Percentiles rank a stretch among this genome's conserved stretches.
Conservation (phyloP, 75 land plant genomes). For the Ceratopteris richardii region DNA sequence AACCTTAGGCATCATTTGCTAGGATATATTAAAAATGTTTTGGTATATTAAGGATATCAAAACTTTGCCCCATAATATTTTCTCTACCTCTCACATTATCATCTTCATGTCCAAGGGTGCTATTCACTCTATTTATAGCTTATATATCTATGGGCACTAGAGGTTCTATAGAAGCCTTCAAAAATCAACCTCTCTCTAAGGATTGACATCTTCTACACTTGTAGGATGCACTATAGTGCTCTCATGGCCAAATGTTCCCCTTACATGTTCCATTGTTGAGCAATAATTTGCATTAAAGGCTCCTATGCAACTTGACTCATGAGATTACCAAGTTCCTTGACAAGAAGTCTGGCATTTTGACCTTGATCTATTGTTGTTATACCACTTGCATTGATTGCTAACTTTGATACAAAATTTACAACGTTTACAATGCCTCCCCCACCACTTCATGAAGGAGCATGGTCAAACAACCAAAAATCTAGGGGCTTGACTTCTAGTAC, state of each 20-base stretch:
- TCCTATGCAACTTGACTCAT: conserved; percentile 55
- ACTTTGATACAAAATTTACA: conserved; percentile 34
- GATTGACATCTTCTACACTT: conserved; percentile 45
- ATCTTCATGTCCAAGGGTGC: not conserved
- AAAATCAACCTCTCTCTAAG: conserved; percentile 53
- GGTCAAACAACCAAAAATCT: not conserved
- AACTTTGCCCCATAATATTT: not conserved
- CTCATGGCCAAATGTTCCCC: conserved; percentile 22
- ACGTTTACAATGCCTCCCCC: conserved; percentile 20
- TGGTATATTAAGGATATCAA: not conserved
- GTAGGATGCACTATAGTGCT: not conserved
- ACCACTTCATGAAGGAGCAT: conserved; percentile 1
- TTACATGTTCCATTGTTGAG: conserved; percentile 57
- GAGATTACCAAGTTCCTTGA: conserved; percentile 40
- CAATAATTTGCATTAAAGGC: conserved; percentile 45
- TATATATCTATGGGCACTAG: conserved; percentile 81
- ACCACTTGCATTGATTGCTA: not conserved
- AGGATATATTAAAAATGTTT: conserved; percentile 61
- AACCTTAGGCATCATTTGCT: conserved; percentile 84
- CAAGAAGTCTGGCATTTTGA: conserved; percentile 43
- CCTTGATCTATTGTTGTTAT: not conserved
- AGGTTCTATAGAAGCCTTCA: conserved; percentile 66
- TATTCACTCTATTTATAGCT: conserved; percentile 35
- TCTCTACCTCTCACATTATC: not conserved
- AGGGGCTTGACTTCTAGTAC: not conserved